phyloP scores from a whole-genome alignment of 2,329 filamentous ascomycete genomes.

The Venturiaceae sp. region DNA sequence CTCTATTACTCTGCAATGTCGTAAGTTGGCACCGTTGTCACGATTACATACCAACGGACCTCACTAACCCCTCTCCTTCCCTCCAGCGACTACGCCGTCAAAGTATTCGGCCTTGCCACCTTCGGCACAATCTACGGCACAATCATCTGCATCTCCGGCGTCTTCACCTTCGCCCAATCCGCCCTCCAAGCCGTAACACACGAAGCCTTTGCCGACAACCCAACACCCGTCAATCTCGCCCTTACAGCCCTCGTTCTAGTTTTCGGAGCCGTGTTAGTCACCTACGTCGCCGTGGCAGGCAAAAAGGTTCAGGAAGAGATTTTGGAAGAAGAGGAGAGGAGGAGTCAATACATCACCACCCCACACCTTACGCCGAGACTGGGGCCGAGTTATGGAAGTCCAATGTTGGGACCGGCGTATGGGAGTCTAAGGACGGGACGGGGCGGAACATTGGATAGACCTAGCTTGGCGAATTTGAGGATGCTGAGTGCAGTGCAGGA shows the following conservation, averaged over 20 bases:
- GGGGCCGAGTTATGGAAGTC: background rate
- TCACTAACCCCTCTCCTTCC: background rate
- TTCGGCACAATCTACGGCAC: constrained; percentile 87
- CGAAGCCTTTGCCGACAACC: constrained; percentile 57
- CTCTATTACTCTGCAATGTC: constrained; percentile 87
- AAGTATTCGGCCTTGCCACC: constrained; percentile 82
- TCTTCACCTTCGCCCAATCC: constrained; percentile 74
- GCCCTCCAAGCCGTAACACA: constrained; percentile 71
- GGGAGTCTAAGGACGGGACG: background rate
- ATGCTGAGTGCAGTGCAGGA: constrained; percentile 2
- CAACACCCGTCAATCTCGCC: constrained; percentile 64
- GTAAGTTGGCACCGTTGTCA: constrained; percentile 15
- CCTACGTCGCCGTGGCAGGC: constrained; percentile 18
- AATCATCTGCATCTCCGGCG: constrained; percentile 72
- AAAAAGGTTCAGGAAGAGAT: constrained; percentile 19
- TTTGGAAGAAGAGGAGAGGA: constrained; percentile 21
- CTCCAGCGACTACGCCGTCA: constrained; percentile 64
- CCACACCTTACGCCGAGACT: constrained; percentile 2
- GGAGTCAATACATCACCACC: background rate
- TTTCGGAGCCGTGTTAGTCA: constrained; percentile 55
- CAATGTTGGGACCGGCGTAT: constrained; percentile 4
- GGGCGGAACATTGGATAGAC: background rate
- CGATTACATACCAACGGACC: background rate
- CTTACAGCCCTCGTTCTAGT: constrained; percentile 51
- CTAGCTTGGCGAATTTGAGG: constrained; percentile 2